Evolutionary conservation across 2,329 filamentous ascomycete species (phyloP).

Genomic region (Neopestalotiopsis rosae): DNA sequence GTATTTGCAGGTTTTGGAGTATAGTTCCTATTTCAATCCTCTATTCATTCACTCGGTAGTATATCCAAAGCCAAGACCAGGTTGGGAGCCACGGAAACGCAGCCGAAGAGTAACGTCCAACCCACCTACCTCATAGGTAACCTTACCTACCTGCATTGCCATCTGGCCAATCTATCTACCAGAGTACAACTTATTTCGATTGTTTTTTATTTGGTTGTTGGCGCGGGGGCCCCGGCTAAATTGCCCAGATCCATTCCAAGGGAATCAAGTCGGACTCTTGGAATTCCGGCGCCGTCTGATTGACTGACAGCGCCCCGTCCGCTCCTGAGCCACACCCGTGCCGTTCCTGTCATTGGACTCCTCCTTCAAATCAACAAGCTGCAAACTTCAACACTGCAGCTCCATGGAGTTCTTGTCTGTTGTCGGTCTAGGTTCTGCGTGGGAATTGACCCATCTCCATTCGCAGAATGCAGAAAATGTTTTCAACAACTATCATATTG

Average conservation of each 20-base stretch:
- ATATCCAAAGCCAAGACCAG: neutral
- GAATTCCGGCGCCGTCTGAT: neutral
- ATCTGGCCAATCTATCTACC: too few species aligned
- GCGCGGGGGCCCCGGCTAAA: neutral
- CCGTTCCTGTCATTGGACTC: neutral
- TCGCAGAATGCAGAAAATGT: slow-evolving; percentile 1
- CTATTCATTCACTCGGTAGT: neutral
- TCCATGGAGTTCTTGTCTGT: slow-evolving; percentile 16
- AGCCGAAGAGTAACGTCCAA: too few species aligned
- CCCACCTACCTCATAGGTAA: too few species aligned
- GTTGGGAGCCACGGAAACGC: too few species aligned
- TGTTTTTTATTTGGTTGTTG: neutral
- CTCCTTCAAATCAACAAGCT: neutral
- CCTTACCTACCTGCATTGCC: neutral
- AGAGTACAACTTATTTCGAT: too few species aligned
- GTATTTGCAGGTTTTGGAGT: neutral
- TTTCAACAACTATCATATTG: neutral
- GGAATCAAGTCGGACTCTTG: neutral
- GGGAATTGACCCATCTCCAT: neutral
- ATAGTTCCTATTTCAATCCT: slow-evolving; percentile 4
- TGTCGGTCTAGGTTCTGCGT: neutral
- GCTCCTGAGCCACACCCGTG: neutral
- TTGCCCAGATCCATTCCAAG: neutral
- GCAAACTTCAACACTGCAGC: neutral
- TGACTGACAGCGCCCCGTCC: neutral